Conservation (phyloP, 805 yeast species). For the Starmera dryadoides region DNA sequence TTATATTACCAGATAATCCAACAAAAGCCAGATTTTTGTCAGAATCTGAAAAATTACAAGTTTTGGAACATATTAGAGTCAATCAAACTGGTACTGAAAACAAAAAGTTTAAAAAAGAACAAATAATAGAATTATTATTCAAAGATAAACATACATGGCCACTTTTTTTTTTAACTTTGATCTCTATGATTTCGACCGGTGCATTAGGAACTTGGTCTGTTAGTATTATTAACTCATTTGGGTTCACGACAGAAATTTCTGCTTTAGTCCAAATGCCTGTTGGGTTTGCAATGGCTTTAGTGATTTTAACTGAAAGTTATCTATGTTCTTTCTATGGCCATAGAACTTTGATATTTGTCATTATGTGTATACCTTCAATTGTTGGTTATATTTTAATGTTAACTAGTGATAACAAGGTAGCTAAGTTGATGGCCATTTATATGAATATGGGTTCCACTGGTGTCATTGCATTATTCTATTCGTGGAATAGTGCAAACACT, state of each 20-base stretch:
- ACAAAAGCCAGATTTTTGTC: conserved; percentile 26
- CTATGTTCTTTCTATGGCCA: conserved; percentile 28
- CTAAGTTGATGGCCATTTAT: conserved; percentile 42
- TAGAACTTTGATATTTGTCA: conserved; percentile 28
- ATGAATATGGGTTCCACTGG: conserved; percentile 48
- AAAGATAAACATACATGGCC: conserved; percentile 43
- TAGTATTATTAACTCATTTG: conserved; percentile 36
- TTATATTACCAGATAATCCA: conserved; percentile 46
- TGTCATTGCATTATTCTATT: conserved; percentile 48
- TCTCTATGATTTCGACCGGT: conserved; percentile 44
- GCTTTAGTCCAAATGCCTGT: conserved; percentile 50
- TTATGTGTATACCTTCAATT: conserved; percentile 40
- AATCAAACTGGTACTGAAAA: conserved; percentile 44
- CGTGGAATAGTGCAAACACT: conserved; percentile 57
- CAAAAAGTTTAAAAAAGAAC: conserved; percentile 31
- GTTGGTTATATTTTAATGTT: conserved; percentile 41
- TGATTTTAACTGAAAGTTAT: conserved; percentile 32
- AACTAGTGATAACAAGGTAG: conserved; percentile 30
- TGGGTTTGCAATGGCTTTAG: conserved; percentile 40
- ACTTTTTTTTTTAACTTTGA: conserved; percentile 34
- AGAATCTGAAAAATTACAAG: conserved; percentile 32
- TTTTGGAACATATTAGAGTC: conserved; percentile 33
- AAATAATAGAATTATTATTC: conserved; percentile 34
- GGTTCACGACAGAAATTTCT: conserved; percentile 33
- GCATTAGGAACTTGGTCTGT: conserved; percentile 30